These are phyloP conservation scores for Apophysomyces trapeziformis DNA, from an alignment of 371 early-diverging fungal genomes.

Conservation along the genomic window DNA sequence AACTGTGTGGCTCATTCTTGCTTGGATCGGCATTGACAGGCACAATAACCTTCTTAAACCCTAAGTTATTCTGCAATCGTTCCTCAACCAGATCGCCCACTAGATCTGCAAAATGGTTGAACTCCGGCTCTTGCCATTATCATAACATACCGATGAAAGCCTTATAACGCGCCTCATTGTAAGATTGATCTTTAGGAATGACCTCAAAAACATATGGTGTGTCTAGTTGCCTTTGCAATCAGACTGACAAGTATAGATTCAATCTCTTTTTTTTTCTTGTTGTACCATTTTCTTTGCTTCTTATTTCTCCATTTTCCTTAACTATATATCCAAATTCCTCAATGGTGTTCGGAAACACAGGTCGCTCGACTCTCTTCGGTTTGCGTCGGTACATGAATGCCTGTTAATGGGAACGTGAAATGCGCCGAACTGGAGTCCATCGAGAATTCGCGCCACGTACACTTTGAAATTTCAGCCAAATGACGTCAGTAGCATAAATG, in stretches of 20 bases:
- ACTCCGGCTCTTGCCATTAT: background rate
- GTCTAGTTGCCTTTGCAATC: constrained; percentile 19
- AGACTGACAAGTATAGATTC: background rate
- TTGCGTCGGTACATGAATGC: constrained; percentile 30
- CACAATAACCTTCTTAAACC: constrained; percentile 35
- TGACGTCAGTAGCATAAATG: too few species aligned
- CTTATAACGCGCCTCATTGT: constrained; percentile 48
- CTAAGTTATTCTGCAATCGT: constrained; percentile 26
- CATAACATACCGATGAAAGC: constrained; percentile 39
- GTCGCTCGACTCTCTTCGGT: constrained; percentile 22
- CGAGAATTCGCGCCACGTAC: background rate
- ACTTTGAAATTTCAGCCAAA: background rate
- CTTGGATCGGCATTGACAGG: constrained; percentile 40
- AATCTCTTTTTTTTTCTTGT: background rate
- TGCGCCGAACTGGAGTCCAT: too few species aligned
- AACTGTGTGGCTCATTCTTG: constrained; percentile 34
- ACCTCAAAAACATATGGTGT: constrained; percentile 41
- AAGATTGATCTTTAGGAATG: constrained; percentile 37
- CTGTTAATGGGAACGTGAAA: too few species aligned
- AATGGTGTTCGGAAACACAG: constrained; percentile 39
- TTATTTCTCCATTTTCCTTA: constrained; percentile 43
- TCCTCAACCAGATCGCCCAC: constrained; percentile 44
- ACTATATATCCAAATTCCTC: constrained; percentile 46
- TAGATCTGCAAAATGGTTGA: constrained; percentile 25
- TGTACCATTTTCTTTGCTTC: constrained; percentile 33